Evolutionary conservation across 78 protist genomes (phyloP), one percentile per base, ranked within the genome.

Genomic region (Polysphondylium violaceum): DNA sequence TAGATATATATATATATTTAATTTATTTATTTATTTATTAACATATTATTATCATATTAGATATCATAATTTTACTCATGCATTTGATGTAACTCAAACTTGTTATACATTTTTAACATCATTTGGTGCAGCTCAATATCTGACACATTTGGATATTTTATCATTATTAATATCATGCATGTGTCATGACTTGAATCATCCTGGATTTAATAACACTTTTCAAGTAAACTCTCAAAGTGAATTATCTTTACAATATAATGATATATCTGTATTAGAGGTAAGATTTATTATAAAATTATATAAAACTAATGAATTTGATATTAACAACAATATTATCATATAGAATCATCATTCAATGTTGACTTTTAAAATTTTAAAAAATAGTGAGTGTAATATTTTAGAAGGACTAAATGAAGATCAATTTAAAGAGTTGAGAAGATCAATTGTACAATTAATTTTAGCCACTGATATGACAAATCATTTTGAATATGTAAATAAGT

Each of bases 151-250:
- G 38, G 98, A 96, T 71, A 43, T 86, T 60, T 47, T 95, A 3
- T 73, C 95, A 21, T 35, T 97, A n/a, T 53, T 97, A 21, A 68
- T 93, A 33, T 51, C 95, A 25, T 93, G 91, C 8, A 77, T 97
- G 86, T 93, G 95, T 36, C 98, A 96, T 36, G 98, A 96, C 74
- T 47, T 95, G 23, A 94, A 95, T 86, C 98, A 96, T 85, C 98
- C 97, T 16, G 98, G 97, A 40, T 75, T 86, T 41, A 96, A 94
- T 87, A 96, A 96, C 65, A 27, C 73, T 11, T 95, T 81, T 58
- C 89, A 79, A 58, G 56, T 96, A 17, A 95, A 93, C 64, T 90
- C 96, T 41, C 88, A 86, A 35, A 69, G 95, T 40, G 79, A 75
- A 23, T 29, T 96, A n/a, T 96, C 96, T 12, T 41, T 92, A 51